Evolutionary conservation across 192 early-diverging fungal species (phyloP), one percentile per base, ranked within the genome.

Genomic region (Gaertneriomyces semiglobifer): DNA sequence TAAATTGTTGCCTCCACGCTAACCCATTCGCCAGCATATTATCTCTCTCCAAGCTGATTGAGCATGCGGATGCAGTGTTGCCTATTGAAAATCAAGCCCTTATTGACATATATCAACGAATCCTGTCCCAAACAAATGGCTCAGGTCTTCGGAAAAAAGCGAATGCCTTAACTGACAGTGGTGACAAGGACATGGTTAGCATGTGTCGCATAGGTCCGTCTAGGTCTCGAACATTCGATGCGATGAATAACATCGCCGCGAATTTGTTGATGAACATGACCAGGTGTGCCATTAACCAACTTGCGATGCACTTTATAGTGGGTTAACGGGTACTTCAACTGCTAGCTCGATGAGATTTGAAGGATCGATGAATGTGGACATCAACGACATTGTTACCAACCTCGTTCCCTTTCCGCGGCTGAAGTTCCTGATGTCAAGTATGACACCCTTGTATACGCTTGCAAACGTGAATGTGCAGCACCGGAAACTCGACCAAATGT

Each of bases 311-410:
- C 66, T 16, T 70, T 0, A 44, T 18, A 20, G 62, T 42, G 14
- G 51, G 44, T 70, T 18, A 25, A 25, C 8, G 14, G n/a, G 1
- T 14, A 46, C 7, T 65, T 14, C 12, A 5, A 48, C 20, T 44
- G 19, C 10, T 61, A 86, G 83, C 65, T 86, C 85, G 19, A 81
- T 79, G 73, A 51, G 85, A 43, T 86, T 86, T 69, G 72, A 77
- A 53, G 85, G 85, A 4, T 64, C 66, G 20, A 74, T 86, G 74
- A 86, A 86, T 60, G 81, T 86, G 7, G 85, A 86, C 68, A 86
- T 86, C 53, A 84, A 80, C 64, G 85, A 86, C 51, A 85, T 86
- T 59, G 77, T 78, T 40, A 85, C 83, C 39, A 86, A 86, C 54
- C 60, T 86, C 10, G 81, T 86, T 42, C 85, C 85, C 19, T 86